Conservation (phyloP, 2,329 filamentous ascomycete species). For the Hirsutella rhossiliensis region DNA sequence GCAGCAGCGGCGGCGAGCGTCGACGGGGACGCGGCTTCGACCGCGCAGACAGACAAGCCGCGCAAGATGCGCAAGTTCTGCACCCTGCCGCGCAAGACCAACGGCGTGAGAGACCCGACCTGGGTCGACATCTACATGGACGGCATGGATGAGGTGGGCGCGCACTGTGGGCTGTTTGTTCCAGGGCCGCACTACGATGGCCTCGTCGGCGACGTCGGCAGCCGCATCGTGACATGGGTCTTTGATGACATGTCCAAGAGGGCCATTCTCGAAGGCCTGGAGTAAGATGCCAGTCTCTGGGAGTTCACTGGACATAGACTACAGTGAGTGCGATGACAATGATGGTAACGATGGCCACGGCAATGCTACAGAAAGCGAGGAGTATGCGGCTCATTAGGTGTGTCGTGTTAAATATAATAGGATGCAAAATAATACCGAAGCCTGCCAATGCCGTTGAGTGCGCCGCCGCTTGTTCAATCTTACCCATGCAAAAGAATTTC, state of each 20-base stretch:
- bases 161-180: conserved; percentile 75
- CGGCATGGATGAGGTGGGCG: conserved; percentile 72
- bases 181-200: conserved; percentile 60
- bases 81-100: conserved; percentile 46
- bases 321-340: too few relatives aligned
- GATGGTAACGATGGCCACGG: too few relatives aligned
- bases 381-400: too few relatives aligned
- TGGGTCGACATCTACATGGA: conserved; percentile 78
- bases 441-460: too few relatives aligned
- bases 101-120: conserved; percentile 49
- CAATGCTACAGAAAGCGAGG: too few relatives aligned
- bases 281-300: background rate
- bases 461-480: too few relatives aligned
- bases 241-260: conserved; percentile 43
- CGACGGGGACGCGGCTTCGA: background rate
- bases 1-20: background rate
- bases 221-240: conserved; percentile 57
- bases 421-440: too few relatives aligned
- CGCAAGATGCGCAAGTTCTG: conserved; percentile 65
- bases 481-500: too few relatives aligned
- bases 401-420: too few relatives aligned
- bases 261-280: conserved; percentile 15
- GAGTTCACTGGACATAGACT: background rate
- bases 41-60: background rate
- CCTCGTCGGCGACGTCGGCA: conserved; percentile 64